Evolutionary conservation across 202 grass and related monocot genomes (phyloP).

Genomic region (Hordeum pubiflorum): DNA sequence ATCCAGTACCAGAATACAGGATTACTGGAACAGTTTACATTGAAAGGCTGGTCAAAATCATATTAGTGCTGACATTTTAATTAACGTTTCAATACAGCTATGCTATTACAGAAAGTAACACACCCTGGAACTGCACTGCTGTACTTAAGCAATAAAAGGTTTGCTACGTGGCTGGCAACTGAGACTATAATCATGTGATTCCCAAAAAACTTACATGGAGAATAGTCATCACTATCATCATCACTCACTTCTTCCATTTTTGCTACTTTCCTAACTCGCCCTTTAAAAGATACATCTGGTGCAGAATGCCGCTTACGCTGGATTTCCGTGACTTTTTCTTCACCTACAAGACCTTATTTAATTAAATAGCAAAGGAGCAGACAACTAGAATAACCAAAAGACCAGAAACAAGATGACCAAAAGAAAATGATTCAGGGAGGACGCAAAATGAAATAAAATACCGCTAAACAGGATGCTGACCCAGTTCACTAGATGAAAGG

Average conservation of each 20-base stretch:
- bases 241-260: constrained; percentile 76
- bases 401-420: constrained; percentile 7
- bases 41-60: not conserved
- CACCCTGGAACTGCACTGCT: not conserved
- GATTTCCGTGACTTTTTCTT: constrained; percentile 67
- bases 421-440: not conserved
- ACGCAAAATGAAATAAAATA: constrained; percentile 13
- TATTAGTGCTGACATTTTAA: constrained; percentile 7
- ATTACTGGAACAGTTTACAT: not conserved
- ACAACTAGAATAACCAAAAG: constrained; percentile 32
- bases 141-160: constrained; percentile 10
- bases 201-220: constrained; percentile 65
- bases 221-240: constrained; percentile 77
- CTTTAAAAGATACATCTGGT: constrained; percentile 79
- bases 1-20: not conserved
- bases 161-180: constrained; percentile 1
- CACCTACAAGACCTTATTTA: constrained; percentile 40
- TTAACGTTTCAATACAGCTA: constrained; percentile 6
- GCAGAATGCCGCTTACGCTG: constrained; percentile 78
- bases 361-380: constrained; percentile 16
- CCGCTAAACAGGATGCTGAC: not conserved
- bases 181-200: constrained; percentile 5
- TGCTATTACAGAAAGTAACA: not conserved
- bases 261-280: constrained; percentile 74
- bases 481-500: constrained; percentile 11